Percentiles rank a stretch among this genome's conserved stretches.
Evolutionary conservation across 306 rosid genomes (phyloP).

Genomic region (Comarum palustre): DNA sequence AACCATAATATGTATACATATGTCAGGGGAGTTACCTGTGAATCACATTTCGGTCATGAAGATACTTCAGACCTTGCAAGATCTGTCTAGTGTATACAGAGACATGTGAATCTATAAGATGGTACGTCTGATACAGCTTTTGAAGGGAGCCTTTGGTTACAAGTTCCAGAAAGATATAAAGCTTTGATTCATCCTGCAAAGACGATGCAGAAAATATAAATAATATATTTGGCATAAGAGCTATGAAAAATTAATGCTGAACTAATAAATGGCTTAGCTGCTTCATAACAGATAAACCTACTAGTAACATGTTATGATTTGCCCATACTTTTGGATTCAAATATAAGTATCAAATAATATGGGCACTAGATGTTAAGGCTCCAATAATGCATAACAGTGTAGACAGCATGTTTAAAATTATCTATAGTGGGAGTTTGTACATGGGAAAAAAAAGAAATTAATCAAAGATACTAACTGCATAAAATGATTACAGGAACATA

Average conservation of each 20-base stretch:
- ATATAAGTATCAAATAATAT: not conserved
- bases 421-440: not conserved
- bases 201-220: conserved; percentile 25
- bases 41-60: conserved; percentile 77
- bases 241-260: not conserved
- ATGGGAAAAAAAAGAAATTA: not conserved
- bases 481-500: not conserved
- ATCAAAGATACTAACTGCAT: not conserved
- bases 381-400: not conserved
- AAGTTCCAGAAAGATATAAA: conserved; percentile 83
- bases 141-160: conserved; percentile 86
- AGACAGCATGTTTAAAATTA: not conserved
- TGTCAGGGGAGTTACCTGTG: conserved; percentile 65
- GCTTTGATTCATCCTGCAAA: conserved; percentile 73
- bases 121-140: conserved; percentile 54
- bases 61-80: conserved; percentile 84
- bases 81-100: conserved; percentile 89
- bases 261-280: not conserved
- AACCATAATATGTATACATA: conserved; percentile 10
- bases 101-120: conserved; percentile 76
- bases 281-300: not conserved
- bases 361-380: not conserved
- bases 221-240: not conserved
- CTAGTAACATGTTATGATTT: not conserved
- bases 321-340: not conserved